Conservation (phyloP, 2,329 filamentous ascomycete species). For the Clonostachys byssicola region DNA sequence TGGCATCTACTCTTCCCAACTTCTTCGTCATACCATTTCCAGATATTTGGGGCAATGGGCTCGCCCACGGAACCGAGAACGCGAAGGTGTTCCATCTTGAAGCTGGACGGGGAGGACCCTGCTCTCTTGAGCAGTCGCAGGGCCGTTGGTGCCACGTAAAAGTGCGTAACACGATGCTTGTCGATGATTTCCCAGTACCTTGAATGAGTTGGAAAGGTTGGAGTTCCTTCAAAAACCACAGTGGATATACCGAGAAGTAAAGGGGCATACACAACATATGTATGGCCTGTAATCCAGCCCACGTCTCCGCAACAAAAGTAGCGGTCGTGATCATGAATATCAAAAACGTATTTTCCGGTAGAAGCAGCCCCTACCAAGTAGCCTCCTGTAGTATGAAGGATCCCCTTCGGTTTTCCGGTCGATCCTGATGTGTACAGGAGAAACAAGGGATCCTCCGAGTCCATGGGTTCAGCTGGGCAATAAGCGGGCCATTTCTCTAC, state of each 20-base stretch:
- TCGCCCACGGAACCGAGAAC: slow-evolving; percentile 96
- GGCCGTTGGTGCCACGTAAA: slow-evolving; percentile 96
- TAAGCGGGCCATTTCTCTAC: slow-evolving; percentile 94
- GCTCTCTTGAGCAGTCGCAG: slow-evolving; percentile 91
- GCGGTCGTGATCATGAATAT: slow-evolving; percentile 88
- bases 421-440: slow-evolving; percentile 97
- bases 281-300: slow-evolving; percentile 98
- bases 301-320: slow-evolving; percentile 99
- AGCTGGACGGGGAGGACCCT: slow-evolving; percentile 86
- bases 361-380: slow-evolving; percentile 91
- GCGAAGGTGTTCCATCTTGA: slow-evolving; percentile 82
- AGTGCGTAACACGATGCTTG: slow-evolving; percentile 92
- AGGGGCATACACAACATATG: slow-evolving; percentile 96
- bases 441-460: slow-evolving; percentile 94
- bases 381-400: slow-evolving; percentile 94
- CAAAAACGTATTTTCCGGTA: slow-evolving; percentile 98
- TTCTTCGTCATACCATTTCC: slow-evolving; percentile 98
- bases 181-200: slow-evolving; percentile 99
- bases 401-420: slow-evolving; percentile 97
- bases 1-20: slow-evolving; percentile 93
- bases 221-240: slow-evolving; percentile 96
- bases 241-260: slow-evolving; percentile 89
- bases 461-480: slow-evolving; percentile 83
- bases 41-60: slow-evolving; percentile 95
- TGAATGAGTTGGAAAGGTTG: slow-evolving; percentile 95